Base-by-base conservation (phyloP, 2,329 filamentous ascomycete species). In the Botrytis pseudocinerea region DNA sequence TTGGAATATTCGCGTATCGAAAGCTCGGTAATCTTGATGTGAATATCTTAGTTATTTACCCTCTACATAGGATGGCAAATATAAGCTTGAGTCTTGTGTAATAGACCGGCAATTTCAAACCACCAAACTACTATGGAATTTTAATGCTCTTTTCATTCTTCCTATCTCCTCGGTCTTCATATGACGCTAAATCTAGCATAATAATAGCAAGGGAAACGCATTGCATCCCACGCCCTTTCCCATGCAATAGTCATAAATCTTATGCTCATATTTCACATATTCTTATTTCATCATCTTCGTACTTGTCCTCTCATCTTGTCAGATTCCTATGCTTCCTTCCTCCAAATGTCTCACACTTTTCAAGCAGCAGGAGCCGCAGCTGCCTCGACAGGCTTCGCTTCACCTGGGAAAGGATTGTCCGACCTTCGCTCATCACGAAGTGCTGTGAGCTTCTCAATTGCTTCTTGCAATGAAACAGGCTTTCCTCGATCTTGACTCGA, bases 401-500 rank as follows among this genome's bases (percentile, higher is more conserved):
- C 80, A 42, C 76, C 78, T 4, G 81, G 79, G 77, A 83, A 83
- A 40, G 82, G 82, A 73, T 82, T 83, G 61, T 82, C 79, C 25
- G 78, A 76, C 74, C 80, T 77, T 60, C 80, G 77, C 78, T 88
- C 86, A 71, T 83, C 82, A 78, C 87, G 85, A 73, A 90, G 83
- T 79, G 84, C 83, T 69, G 83, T 77, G 74, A 90, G 83, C 80
- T 89, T 88, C 77, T 87, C 83, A 62, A 90, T 82, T 9, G 87
- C 89, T 78, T 89, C 86, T 60, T 88, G 82, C 69, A 91, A 81
- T 32, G 85, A 83, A 66, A 90, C 83, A 62, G 89, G 85, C 79
- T 89, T 88, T 76, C 88, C 88, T 80, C 88, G 86, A 78, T 85
- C 86, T 82, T 91, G 89, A 70, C 86, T 88, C 71, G 85, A 86